These are phyloP conservation scores for Mariannaea sp. DNA, from an alignment of 2,329 filamentous ascomycete genomes.

Conservation along the genomic window DNA sequence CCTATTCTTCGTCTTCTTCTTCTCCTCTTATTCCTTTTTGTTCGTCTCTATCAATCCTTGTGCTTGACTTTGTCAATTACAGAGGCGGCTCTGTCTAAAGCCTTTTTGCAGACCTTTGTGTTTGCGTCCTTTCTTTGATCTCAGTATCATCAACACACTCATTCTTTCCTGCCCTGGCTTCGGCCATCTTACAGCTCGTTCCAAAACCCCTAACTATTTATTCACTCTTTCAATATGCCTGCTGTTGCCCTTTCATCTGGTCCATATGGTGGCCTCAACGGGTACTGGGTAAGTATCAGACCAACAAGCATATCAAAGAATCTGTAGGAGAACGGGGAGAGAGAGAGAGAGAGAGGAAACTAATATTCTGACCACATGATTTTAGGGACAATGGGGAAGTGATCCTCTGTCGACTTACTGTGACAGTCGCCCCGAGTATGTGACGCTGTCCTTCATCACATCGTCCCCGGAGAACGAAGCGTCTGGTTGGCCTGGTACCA, in stretches of 20 bases:
- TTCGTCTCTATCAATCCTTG: constrained; percentile 30
- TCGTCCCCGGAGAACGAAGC: constrained; percentile 43
- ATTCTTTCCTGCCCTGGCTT: constrained; percentile 42
- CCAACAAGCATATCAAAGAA: background rate
- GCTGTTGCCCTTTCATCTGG: constrained; percentile 33
- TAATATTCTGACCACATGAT: background rate
- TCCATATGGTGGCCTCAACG: constrained; percentile 43
- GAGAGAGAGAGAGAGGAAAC: too few relatives aligned
- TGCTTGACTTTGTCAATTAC: constrained; percentile 31
- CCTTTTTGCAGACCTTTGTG: constrained; percentile 42
- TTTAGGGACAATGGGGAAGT: constrained; percentile 43
- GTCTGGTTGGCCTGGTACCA: constrained; percentile 45
- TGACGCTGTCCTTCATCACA: constrained; percentile 48
- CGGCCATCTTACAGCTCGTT: constrained; percentile 44
- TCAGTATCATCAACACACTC: constrained; percentile 39
- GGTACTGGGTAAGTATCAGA: constrained; percentile 45
- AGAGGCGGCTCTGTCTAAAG: constrained; percentile 40
- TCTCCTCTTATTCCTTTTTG: constrained; percentile 42
- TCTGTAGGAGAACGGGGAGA: constrained; percentile 5
- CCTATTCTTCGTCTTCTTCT: constrained; percentile 13
- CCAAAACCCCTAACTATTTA: constrained; percentile 31
- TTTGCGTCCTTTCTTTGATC: constrained; percentile 50
- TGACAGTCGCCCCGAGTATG: constrained; percentile 44
- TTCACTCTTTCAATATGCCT: constrained; percentile 26
- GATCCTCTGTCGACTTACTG: constrained; percentile 45